These are phyloP conservation scores for Claviceps cyperi DNA, from an alignment of 2,329 filamentous ascomycete species.

Conservation along the genomic window DNA sequence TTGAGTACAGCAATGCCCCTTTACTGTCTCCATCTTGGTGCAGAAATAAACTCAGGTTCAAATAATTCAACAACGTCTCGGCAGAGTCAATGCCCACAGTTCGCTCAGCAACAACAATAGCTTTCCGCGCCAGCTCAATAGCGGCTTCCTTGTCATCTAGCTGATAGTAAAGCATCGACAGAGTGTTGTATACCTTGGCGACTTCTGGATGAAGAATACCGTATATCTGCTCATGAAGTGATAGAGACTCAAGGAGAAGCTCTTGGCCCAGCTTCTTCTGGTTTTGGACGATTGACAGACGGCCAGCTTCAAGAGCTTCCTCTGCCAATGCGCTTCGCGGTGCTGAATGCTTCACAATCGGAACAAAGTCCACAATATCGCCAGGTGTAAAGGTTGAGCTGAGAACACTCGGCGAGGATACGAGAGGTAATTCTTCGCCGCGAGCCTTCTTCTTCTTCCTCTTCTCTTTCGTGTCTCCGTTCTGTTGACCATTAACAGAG, in stretches of 20 bases:
- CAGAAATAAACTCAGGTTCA: conserved; percentile 88
- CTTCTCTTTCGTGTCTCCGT: conserved; percentile 25
- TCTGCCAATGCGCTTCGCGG: conserved; percentile 85
- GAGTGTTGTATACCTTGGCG: conserved; percentile 81
- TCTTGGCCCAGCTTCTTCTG: conserved; percentile 95
- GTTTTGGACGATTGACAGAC: conserved; percentile 88
- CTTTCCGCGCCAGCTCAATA: conserved; percentile 89
- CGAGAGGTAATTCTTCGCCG: conserved; percentile 34
- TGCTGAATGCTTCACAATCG: conserved; percentile 84
- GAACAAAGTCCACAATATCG: conserved; percentile 85
- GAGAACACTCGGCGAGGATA: conserved; percentile 26
- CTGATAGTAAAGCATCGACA: conserved; percentile 94
- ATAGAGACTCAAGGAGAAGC: conserved; percentile 85
- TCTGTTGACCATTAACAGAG: conserved; percentile 24
- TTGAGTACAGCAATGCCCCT: conserved; percentile 73
- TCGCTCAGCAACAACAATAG: conserved; percentile 87
- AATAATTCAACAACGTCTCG: conserved; percentile 87
- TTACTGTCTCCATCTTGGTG: conserved; percentile 86
- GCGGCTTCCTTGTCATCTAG: conserved; percentile 96
- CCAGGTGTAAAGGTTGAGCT: conserved; percentile 54
- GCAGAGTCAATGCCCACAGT: conserved; percentile 87
- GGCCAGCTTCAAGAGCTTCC: conserved; percentile 87
- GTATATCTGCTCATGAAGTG: conserved; percentile 96
- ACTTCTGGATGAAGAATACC: conserved; percentile 95
- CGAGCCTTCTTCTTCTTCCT: conserved; percentile 54